These are phyloP conservation scores for Amauroascus verrucosus DNA, from an alignment of 2,329 filamentous ascomycete genomes.

Conservation along the genomic window DNA sequence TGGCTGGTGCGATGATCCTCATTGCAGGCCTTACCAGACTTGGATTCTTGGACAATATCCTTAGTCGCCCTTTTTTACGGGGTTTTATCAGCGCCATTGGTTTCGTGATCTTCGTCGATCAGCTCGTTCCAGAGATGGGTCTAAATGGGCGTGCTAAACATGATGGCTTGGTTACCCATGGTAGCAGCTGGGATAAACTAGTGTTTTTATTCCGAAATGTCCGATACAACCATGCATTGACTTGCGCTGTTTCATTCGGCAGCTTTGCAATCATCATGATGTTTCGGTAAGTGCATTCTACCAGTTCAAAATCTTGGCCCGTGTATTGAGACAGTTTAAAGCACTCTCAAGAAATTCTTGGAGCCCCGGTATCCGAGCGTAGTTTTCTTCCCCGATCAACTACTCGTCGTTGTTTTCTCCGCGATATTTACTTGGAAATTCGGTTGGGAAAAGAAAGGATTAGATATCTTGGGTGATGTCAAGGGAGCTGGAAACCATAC, in stretches of 20 bases:
- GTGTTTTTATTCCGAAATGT: slow-evolving; percentile 64
- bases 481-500: slow-evolving; percentile 58
- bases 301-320: not conserved
- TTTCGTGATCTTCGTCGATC: slow-evolving; percentile 90
- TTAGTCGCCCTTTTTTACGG: slow-evolving; percentile 82
- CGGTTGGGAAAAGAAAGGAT: slow-evolving; percentile 66
- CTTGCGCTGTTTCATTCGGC: slow-evolving; percentile 62
- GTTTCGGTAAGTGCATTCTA: slow-evolving; percentile 52
- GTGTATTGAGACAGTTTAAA: slow-evolving; percentile 24
- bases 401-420: slow-evolving; percentile 76
- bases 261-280: slow-evolving; percentile 85
- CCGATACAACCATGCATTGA: slow-evolving; percentile 59
- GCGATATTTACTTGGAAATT: slow-evolving; percentile 68
- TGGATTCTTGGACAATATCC: slow-evolving; percentile 86
- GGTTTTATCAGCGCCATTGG: slow-evolving; percentile 97
- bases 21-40: slow-evolving; percentile 72
- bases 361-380: slow-evolving; percentile 70
- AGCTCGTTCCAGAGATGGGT: slow-evolving; percentile 83
- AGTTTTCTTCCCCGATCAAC: slow-evolving; percentile 84
- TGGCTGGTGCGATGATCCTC: slow-evolving; percentile 82
- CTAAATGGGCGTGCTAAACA: slow-evolving; percentile 56
- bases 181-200: slow-evolving; percentile 77
- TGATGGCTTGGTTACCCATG: slow-evolving; percentile 58
- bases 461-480: slow-evolving; percentile 74
- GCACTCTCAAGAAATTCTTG: slow-evolving; percentile 69